Evolutionary conservation across 2,329 filamentous ascomycete species (phyloP), one percentile per base, ranked within the genome.

Genomic region (Lasiodiplodia gonubiensis): DNA sequence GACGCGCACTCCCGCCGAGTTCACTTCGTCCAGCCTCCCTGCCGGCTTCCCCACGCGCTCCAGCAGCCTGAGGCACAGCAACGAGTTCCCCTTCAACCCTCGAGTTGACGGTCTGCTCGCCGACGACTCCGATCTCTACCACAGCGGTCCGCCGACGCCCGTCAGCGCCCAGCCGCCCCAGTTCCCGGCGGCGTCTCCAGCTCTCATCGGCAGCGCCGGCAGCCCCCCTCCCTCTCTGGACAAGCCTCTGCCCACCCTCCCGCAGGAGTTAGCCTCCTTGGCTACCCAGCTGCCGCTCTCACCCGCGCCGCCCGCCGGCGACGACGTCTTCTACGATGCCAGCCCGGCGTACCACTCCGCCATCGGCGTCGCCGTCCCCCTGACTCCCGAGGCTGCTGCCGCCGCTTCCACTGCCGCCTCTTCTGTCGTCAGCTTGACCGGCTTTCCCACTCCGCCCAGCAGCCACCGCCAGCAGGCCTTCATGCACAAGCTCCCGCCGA

Each of bases 41-140:
- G n/a, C n/a, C 7, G 8, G 4, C 3, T 63, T 63, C 21, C 46
- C 59, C 4, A 12, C 8, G 4, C 46, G 59, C 30, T 25, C 11
- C 4, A 63, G 59, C 30, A 63, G 59, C 30, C 14, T 63, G 59
- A 25, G 59, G 30, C 27, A 35, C 21, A 52, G 46, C n/a, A 10
- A 51, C 6, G 59, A 63, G n/a, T 63, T 63, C 4, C 59, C 59
- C 6, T 63, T 63, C n/a, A 33, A 51, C 21, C 46, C 59, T 7
- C 27, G 4, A 5, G 18, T 11, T 1, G 18, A n/a, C 0, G 25
- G 1, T 11, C 2, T 16, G 3, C 18, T 10, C 18, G 7, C 8
- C 12, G 59, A 63, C n/a, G 59, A 63, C 3, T 63, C 59, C 0
- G 16, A 51, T 12, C 27, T 49, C 12, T 63, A 48, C 25, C 11